Percentiles rank a stretch among this genome's conserved stretches.
These are phyloP conservation scores for Podaxis sp. DNA, from an alignment of 768 basidiomycete species.

Conservation along the genomic window DNA sequence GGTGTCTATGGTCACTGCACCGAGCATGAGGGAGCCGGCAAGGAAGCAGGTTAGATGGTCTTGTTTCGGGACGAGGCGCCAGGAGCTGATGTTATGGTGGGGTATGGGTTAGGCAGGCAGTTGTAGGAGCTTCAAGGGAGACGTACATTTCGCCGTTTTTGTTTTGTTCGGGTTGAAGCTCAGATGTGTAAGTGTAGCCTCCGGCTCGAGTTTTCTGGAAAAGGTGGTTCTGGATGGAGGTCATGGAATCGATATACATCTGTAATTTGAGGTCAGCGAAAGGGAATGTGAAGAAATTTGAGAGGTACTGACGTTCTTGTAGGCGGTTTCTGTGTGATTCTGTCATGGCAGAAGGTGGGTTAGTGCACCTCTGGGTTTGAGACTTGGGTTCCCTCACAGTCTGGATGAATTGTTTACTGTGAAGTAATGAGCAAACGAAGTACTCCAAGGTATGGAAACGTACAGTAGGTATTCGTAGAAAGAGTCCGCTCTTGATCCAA, in stretches of 20 bases:
- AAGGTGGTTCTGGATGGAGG: slow-evolving; percentile 71
- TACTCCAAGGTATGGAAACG: slow-evolving; percentile 15
- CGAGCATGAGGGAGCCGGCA: slow-evolving; percentile 87
- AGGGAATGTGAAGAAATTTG: not conserved
- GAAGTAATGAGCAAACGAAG: slow-evolving; percentile 3
- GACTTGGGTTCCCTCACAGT: slow-evolving; percentile 42
- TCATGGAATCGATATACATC: slow-evolving; percentile 91
- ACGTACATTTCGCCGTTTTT: slow-evolving; percentile 34
- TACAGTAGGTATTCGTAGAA: slow-evolving; percentile 90
- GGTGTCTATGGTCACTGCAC: slow-evolving; percentile 69
- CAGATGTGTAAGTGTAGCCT: slow-evolving; percentile 73
- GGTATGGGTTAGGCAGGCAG: not conserved
- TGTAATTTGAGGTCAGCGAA: slow-evolving; percentile 22
- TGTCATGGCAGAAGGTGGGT: slow-evolving; percentile 18
- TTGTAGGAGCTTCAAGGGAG: not conserved
- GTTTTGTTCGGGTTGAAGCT: slow-evolving; percentile 61
- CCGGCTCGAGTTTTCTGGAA: slow-evolving; percentile 57
- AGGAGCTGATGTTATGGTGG: slow-evolving; percentile 38
- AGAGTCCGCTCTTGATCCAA: slow-evolving; percentile 90
- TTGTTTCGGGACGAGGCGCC: slow-evolving; percentile 82
- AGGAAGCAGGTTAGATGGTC: slow-evolving; percentile 97
- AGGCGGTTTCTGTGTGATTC: slow-evolving; percentile 58
- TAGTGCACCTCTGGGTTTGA: not conserved
- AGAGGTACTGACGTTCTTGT: slow-evolving; percentile 17
- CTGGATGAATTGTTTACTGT: slow-evolving; percentile 75